Conservation (phyloP, 108 stramenopile genomes). For the Schizochytrium sp. region DNA sequence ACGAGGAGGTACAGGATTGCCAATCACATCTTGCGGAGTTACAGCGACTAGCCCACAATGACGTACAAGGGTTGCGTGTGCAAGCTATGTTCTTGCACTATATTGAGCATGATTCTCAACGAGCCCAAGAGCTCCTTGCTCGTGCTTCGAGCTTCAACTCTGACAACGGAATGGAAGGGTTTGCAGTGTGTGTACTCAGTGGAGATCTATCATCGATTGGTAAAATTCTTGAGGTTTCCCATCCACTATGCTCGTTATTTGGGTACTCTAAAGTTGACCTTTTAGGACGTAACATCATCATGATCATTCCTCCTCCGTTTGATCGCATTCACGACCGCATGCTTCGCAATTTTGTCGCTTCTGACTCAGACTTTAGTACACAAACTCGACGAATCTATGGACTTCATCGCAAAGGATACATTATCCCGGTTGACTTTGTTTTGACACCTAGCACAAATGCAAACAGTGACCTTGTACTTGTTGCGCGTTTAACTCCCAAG, state of each 20-base stretch:
- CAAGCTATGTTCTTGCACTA: constrained; percentile 29
- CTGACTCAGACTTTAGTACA: constrained; percentile 30
- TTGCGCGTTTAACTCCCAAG: not conserved
- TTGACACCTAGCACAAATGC: constrained; percentile 53
- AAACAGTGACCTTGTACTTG: constrained; percentile 17
- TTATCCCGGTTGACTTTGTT: constrained; percentile 47
- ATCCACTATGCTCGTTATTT: constrained; percentile 11
- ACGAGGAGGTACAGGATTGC: constrained; percentile 13
- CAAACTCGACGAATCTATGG: constrained; percentile 35
- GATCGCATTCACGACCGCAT: constrained; percentile 20
- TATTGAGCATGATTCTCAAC: not conserved
- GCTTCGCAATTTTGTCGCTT: not conserved
- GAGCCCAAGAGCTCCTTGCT: not conserved
- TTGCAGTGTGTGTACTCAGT: constrained; percentile 53
- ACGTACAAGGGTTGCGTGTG: not conserved
- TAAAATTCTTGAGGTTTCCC: constrained; percentile 10
- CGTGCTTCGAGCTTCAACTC: not conserved
- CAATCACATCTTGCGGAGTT: not conserved
- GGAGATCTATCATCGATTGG: not conserved
- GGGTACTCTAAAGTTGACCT: constrained; percentile 41
- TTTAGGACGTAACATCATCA: constrained; percentile 42
- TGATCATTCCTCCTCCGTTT: constrained; percentile 47
- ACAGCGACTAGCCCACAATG: not conserved
- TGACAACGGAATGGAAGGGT: constrained; percentile 8
- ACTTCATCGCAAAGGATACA: constrained; percentile 27